Conservation (phyloP, 176 grass and related monocot genomes). For the Olyra latifolia region DNA sequence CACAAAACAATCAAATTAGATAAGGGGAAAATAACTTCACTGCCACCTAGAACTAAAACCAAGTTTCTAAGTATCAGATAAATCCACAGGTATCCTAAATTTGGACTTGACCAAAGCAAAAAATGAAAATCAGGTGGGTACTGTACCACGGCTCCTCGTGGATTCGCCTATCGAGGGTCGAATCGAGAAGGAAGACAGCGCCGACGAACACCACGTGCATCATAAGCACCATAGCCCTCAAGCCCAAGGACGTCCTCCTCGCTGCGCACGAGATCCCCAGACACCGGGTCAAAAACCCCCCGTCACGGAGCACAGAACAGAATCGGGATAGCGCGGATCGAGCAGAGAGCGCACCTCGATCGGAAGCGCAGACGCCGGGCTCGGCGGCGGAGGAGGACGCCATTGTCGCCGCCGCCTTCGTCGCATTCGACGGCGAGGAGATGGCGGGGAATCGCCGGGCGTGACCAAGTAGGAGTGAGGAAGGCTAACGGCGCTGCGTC, state of each 20-base stretch:
- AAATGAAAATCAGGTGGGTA: constrained; percentile 19
- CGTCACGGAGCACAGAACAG: not conserved
- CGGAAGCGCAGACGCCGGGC: constrained; percentile 38
- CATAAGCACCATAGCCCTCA: constrained; percentile 68
- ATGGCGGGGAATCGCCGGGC: not conserved
- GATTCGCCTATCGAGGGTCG: constrained; percentile 52
- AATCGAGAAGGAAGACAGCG: constrained; percentile 66
- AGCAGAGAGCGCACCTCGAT: constrained; percentile 55
- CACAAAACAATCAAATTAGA: not conserved
- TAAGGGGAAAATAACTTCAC: not conserved
- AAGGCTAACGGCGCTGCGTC: constrained; percentile 27
- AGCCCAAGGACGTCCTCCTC: constrained; percentile 59
- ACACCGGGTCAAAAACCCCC: constrained; percentile 18
- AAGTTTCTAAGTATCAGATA: not conserved
- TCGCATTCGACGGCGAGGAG: constrained; percentile 36
- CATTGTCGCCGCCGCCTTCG: constrained; percentile 37
- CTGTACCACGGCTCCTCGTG: constrained; percentile 67
- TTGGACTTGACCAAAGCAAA: not conserved
- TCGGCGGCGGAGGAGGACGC: constrained; percentile 52
- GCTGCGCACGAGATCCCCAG: constrained; percentile 40
- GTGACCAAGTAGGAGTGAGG: not conserved
- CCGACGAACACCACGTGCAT: constrained; percentile 82
- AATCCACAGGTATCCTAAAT: not conserved
- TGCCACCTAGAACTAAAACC: not conserved
- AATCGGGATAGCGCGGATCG: constrained; percentile 6